Evolutionary conservation across 176 grass and related monocot species (phyloP), one percentile per base, ranked within the genome.

Genomic region (Musa beccarii): DNA sequence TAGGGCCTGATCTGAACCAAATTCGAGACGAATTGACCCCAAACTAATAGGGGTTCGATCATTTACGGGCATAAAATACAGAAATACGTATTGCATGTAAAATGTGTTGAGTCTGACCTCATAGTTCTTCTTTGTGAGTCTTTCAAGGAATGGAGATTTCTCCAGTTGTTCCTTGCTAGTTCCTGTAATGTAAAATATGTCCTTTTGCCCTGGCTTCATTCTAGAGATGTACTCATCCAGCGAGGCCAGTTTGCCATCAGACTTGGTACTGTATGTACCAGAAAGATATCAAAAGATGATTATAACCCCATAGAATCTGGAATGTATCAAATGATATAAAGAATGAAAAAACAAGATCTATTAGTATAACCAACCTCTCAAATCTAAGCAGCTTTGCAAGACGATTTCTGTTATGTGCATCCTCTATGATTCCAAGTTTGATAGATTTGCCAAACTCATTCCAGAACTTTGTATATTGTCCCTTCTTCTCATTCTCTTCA

Each of bases 361-460:
- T 54, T 22, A 25, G 66, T 8, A 87, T 7, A 54, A 83, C 77
- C 63, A 74, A 92, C 94, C 87, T 93, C 78, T 91, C 94, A 82
- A 98, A 93, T 88, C 94, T 85, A 66, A 98, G 83, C 75, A 98
- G 90, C 82, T 98, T 98, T 2, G 94, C 86, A 70, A 98, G 94
- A 53, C 90, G 91, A 80, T 98, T 93, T 78, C 94, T 98, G 59
- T 98, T 98, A 26, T 89, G 87, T 76, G 94, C 94, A 56, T 98
- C 94, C 82, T 98, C 94, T 63, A 98, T 98, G 66, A 98, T 98
- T 0, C 90, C 94, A 16, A 98, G 84, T 84, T 98, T 98, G 34
- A 98, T 73, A 50, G 94, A 98, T 87, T 93, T 98, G 72, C 94
- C 94, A 67, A 98, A 98, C 81, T 98, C 94, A n/a, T 98, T 93